Evolutionary conservation across 345 rosid species (phyloP).

Genomic region (Boechera divaricarpa): DNA sequence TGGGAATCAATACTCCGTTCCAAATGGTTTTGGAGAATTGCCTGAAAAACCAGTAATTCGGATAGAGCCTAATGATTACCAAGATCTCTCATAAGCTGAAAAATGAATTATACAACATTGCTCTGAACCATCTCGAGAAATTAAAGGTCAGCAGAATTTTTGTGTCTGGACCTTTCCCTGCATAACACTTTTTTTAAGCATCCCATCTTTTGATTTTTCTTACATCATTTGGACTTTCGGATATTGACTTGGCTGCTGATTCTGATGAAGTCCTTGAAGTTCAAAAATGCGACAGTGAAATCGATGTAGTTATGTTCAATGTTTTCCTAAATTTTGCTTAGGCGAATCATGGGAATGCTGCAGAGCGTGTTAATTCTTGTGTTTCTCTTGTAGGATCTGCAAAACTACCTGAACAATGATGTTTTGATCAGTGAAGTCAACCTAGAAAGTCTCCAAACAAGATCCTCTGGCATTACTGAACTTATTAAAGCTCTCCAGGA

Average conservation of each 20-base stretch:
- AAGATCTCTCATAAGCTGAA: constrained; percentile 61
- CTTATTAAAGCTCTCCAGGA: constrained; percentile 56
- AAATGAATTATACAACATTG: constrained; percentile 57
- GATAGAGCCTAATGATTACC: constrained; percentile 48
- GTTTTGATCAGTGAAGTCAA: constrained; percentile 40
- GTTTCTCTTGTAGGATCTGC: constrained; percentile 60
- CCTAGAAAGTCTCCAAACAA: constrained; percentile 43
- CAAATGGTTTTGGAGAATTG: constrained; percentile 41
- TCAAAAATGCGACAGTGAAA: constrained; percentile 58
- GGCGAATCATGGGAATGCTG: background rate
- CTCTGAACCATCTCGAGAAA: constrained; percentile 59
- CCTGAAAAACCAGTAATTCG: constrained; percentile 40
- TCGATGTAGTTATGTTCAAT: constrained; percentile 57
- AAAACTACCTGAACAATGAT: constrained; percentile 51
- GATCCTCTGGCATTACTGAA: constrained; percentile 46
- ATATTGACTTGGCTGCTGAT: constrained; percentile 47
- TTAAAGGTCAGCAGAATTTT: constrained; percentile 59
- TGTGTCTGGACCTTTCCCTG: background rate
- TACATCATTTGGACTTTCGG: constrained; percentile 41
- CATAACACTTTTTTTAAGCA: background rate
- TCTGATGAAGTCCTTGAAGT: constrained; percentile 49
- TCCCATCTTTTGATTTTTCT: constrained; percentile 20
- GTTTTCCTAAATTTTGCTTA: background rate
- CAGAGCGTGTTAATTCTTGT: constrained; percentile 22
- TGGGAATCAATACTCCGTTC: constrained; percentile 39